These are phyloP conservation scores for Epichloe brachyelytri DNA, from an alignment of 2,329 filamentous ascomycete species.

Conservation along the genomic window DNA sequence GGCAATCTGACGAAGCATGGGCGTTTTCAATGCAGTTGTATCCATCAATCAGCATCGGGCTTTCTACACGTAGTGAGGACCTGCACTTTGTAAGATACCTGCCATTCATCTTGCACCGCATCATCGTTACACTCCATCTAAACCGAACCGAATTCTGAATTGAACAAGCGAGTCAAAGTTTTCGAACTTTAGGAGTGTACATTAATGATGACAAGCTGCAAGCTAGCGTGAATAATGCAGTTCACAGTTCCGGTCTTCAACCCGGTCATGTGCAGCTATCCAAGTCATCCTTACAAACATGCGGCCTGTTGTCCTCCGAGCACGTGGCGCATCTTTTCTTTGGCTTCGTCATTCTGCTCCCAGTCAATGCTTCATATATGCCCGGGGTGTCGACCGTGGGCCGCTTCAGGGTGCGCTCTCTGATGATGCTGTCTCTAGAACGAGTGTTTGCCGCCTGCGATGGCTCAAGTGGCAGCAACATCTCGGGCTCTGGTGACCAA, in stretches of 20 bases:
- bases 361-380: conserved; percentile 15
- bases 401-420: conserved; percentile 8
- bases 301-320: conserved; percentile 21
- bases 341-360: conserved; percentile 7
- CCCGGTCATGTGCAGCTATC: conserved; percentile 3
- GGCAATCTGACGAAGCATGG: conserved; percentile 15
- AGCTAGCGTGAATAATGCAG: not conserved
- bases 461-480: not conserved
- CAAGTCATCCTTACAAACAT: conserved; percentile 18
- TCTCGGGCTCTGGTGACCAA: conserved; percentile 3
- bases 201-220: not conserved
- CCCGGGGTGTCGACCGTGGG: conserved; percentile 9
- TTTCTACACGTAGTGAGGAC: too few species aligned
- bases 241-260: not conserved
- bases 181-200: not conserved
- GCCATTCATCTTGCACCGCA: too few species aligned
- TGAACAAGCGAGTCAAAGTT: too few species aligned
- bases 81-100: too few species aligned
- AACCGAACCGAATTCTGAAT: too few species aligned
- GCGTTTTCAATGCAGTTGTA: not conserved
- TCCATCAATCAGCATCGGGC: not conserved
- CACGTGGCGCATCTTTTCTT: conserved; percentile 12
- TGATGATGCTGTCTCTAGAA: conserved; percentile 12
- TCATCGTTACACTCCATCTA: too few species aligned
- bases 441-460: not conserved